Base-by-base conservation (phyloP, 306 rosid genomes). In the Rosa persica region DNA sequence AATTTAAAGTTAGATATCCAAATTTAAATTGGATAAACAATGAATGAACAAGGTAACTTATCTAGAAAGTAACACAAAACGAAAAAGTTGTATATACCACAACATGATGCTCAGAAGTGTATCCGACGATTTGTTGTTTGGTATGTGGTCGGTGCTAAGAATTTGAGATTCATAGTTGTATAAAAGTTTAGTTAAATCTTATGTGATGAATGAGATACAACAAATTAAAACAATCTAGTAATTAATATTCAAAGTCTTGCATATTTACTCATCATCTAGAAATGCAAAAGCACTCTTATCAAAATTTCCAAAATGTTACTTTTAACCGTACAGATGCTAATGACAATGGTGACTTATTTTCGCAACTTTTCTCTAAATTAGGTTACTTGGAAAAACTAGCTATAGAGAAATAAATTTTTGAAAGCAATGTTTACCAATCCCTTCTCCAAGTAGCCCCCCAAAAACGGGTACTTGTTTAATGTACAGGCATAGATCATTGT, bases 381-480 rank as follows among this genome's bases (percentile, higher is more conserved):
- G 84, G 84, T 84, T 80, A 83, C 76, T 88, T 42, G 73, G 67
- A 78, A 80, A 79, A 83, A 73, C 17, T 60, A 12, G 36, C 38
- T 27, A 11, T 82, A 71, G 61, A 30, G 25, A 57, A 83, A 79
- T 80, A 67, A 70, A 82, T 52, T 65, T 83, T 83, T 82, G 75
- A 81, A 72, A 82, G 75, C 73, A 79, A 72, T 78, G 78, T 79
- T 60, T 65, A 74, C 58, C 77, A 20, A 73, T 69, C 78, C 30
- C 39, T 43, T 67, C 80, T 65, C 55, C 19, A 70, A 61, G 67
- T 30, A 61, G 8, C 43, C 70, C 64, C 64, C 54, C 30, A 4
- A 55, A 55, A 55, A n/a, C 30, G 25, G 66, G 17, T 25, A 12
- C 6, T 11, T 19, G 15, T 58, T 58, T 22, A 58, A 23, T 58